Percentiles rank a stretch among this genome's conserved stretches.
Evolutionary conservation across 768 basidiomycete species (phyloP).

Genomic region (Leccinum rimulosum): DNA sequence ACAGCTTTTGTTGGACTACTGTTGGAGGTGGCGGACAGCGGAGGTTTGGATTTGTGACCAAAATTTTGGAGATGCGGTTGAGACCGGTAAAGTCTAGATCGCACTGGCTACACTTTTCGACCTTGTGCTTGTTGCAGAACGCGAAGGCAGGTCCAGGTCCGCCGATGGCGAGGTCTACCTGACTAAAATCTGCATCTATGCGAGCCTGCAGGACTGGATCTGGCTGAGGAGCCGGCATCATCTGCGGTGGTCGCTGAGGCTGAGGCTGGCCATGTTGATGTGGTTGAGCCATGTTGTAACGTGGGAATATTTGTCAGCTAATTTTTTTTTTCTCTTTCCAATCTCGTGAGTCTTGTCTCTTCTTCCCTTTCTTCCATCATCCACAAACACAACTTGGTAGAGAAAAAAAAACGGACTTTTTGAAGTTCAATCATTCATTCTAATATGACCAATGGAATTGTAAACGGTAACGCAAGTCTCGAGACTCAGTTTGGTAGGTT

Average conservation of each 20-base stretch:
- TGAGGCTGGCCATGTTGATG: slow-evolving; percentile 46
- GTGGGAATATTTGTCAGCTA: slow-evolving; percentile 30
- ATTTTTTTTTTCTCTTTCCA: slow-evolving; percentile 25
- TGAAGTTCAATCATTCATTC: slow-evolving; percentile 33
- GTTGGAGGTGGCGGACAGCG: slow-evolving; percentile 80
- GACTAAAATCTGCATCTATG: slow-evolving; percentile 70
- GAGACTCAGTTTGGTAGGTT: slow-evolving; percentile 73
- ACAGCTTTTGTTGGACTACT: slow-evolving; percentile 71
- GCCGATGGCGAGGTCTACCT: slow-evolving; percentile 53
- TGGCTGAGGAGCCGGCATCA: slow-evolving; percentile 44
- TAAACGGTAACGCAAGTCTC: slow-evolving; percentile 71
- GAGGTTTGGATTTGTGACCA: slow-evolving; percentile 66
- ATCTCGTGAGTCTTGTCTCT: slow-evolving; percentile 15
- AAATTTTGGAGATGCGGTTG: slow-evolving; percentile 73
- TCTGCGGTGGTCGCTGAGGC: slow-evolving; percentile 40
- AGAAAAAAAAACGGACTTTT: slow-evolving; percentile 24
- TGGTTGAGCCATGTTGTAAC: slow-evolving; percentile 53
- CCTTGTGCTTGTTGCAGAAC: slow-evolving; percentile 64
- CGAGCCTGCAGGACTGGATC: slow-evolving; percentile 74
- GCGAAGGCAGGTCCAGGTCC: slow-evolving; percentile 52
- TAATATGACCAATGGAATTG: slow-evolving; percentile 91
- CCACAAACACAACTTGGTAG: slow-evolving; percentile 27
- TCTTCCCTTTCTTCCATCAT: slow-evolving; percentile 28
- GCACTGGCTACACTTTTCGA: slow-evolving; percentile 74
- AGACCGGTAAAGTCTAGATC: slow-evolving; percentile 68